A percentile compares a stretch with the other conserved stretches of the same genome.
phyloP scores from a whole-genome alignment of 306 rosid species.

The Cicer judaicum region DNA sequence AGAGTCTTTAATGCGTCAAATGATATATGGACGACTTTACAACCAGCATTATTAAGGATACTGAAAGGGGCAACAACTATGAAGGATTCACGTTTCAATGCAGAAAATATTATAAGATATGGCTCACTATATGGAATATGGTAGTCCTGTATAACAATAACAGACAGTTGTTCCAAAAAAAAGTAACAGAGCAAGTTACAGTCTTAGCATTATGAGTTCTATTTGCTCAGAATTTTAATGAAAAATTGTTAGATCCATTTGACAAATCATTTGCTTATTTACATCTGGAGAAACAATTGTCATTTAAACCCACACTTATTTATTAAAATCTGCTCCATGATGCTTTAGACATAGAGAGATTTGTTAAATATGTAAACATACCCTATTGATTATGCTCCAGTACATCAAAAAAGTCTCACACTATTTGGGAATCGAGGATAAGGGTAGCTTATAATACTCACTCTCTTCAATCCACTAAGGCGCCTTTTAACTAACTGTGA shows the following conservation, averaged over 20 bases:
- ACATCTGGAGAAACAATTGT: neutral
- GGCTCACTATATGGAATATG: neutral
- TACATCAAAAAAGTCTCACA: too few relatives aligned
- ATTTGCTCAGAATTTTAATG: conserved; percentile 1
- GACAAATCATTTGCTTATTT: neutral
- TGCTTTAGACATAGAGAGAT: too few relatives aligned
- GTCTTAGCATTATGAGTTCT: conserved; percentile 13
- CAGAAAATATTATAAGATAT: neutral
- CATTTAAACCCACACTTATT: too few relatives aligned
- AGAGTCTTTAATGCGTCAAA: conserved; percentile 25
- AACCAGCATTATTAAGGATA: conserved; percentile 2
- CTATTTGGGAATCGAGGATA: too few relatives aligned
- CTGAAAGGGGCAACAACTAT: conserved; percentile 2
- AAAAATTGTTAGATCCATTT: neutral
- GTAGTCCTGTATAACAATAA: neutral
- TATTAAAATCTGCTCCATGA: too few relatives aligned
- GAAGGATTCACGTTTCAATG: too few relatives aligned
- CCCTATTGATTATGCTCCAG: too few relatives aligned
- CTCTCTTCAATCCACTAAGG: too few relatives aligned
- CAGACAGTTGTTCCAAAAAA: neutral
- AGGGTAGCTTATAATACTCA: too few relatives aligned
- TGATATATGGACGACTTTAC: conserved; percentile 1
- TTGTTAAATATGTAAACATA: too few relatives aligned
- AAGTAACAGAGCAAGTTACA: too few relatives aligned
- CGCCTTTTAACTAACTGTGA: too few relatives aligned